Conservation (phyloP, 306 rosid genomes). For the Rosa lucieae region DNA sequence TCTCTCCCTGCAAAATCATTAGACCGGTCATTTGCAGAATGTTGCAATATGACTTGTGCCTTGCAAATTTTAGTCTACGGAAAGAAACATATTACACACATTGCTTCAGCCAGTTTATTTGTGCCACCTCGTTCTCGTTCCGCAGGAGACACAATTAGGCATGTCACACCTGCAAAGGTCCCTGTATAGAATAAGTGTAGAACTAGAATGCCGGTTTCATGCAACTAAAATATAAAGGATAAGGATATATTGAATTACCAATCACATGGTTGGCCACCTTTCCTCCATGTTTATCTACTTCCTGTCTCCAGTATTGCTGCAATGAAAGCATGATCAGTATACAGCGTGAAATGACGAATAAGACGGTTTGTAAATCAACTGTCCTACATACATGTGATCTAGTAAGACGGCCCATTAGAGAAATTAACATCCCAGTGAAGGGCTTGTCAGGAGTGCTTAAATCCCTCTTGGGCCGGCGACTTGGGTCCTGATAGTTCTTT, state of each 20-base stretch:
- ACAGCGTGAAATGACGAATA: not conserved
- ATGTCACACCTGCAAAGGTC: slow-evolving; percentile 49
- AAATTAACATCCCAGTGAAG: slow-evolving; percentile 67
- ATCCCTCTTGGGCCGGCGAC: slow-evolving; percentile 45
- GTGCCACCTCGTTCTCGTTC: slow-evolving; percentile 74
- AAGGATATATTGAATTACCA: slow-evolving; percentile 33
- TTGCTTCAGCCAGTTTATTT: slow-evolving; percentile 66
- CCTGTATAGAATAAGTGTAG: not conserved
- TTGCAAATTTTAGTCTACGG: not conserved
- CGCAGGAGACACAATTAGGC: slow-evolving; percentile 64
- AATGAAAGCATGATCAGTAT: slow-evolving; percentile 8
- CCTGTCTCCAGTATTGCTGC: slow-evolving; percentile 69
- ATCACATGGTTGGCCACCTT: slow-evolving; percentile 58
- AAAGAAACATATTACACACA: slow-evolving; percentile 37
- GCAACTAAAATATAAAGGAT: not conserved
- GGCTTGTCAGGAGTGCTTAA: slow-evolving; percentile 56
- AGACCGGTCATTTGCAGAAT: not conserved
- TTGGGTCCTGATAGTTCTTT: slow-evolving; percentile 61
- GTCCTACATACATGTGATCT: slow-evolving; percentile 57
- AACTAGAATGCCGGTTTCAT: not conserved
- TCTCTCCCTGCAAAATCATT: slow-evolving; percentile 50
- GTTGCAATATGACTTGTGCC: not conserved
- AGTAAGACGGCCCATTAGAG: slow-evolving; percentile 78
- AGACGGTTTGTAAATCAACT: not conserved
- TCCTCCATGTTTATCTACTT: slow-evolving; percentile 74